Percentiles rank a stretch among this genome's conserved stretches.
Evolutionary conservation across 495 filamentous ascomycete species (phyloP).

Genomic region (Xylaria scruposa): DNA sequence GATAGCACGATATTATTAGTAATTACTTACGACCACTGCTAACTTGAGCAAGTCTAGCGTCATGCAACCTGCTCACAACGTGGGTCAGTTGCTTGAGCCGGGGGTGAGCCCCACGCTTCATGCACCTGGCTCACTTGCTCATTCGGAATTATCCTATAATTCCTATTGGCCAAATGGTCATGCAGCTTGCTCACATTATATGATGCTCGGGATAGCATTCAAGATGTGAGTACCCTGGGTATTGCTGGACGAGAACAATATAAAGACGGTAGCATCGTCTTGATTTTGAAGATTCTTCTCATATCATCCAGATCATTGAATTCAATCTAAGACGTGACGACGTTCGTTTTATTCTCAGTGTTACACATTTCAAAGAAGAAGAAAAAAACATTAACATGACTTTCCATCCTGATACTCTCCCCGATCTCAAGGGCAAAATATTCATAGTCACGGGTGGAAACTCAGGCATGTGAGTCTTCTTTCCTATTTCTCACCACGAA

Average conservation of each 20-base stretch:
- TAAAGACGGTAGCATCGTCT: constrained; percentile 36
- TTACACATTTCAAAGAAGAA: background rate
- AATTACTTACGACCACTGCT: background rate
- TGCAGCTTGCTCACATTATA: constrained; percentile 41
- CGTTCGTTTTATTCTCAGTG: background rate
- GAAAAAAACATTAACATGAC: constrained; percentile 36
- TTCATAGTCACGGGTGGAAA: constrained; percentile 42
- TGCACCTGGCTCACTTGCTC: constrained; percentile 43
- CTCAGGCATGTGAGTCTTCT: constrained; percentile 47
- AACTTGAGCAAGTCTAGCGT: constrained; percentile 34
- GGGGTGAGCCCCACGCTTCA: constrained; percentile 30
- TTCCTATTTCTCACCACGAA: constrained; percentile 18
- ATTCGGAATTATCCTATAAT: constrained; percentile 36
- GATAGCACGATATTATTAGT: background rate
- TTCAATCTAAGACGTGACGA: constrained; percentile 32
- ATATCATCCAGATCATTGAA: constrained; percentile 19
- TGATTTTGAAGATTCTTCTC: constrained; percentile 2
- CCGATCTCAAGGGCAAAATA: constrained; percentile 36
- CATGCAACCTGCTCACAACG: constrained; percentile 49
- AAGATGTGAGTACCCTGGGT: constrained; percentile 27
- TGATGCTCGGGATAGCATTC: constrained; percentile 33
- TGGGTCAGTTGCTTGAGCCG: background rate
- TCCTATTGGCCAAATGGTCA: constrained; percentile 32
- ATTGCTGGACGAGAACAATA: constrained; percentile 32
- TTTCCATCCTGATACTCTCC: constrained; percentile 50